Evolutionary conservation across 805 yeast genomes (phyloP), one percentile per base, ranked within the genome.

Genomic region (Ogataea allantospora): DNA sequence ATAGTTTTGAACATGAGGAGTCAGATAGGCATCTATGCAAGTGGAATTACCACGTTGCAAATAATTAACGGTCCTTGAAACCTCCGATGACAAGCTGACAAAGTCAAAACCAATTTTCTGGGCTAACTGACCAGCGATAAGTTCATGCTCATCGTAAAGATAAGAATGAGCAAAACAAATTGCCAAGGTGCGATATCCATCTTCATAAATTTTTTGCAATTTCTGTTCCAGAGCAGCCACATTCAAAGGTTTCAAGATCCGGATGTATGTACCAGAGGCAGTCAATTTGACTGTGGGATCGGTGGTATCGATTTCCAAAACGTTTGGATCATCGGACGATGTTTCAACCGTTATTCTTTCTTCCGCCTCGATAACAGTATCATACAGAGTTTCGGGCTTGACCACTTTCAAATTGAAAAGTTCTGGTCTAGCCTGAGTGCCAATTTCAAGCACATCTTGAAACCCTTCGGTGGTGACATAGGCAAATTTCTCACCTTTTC

Each of bases 21-120:
- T 66, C 16, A 68, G 42, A 38, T 68, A 67, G 4, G 73, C 71
- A 49, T 68, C 73, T 16, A 60, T 62, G 30, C 60, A 59, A 3
- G 72, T 58, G 2, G 72, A 67, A 41, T 65, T 65, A 26, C 67
- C 68, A 37, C 73, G 53, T 24, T 61, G 57, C 8, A 68, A 57
- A 35, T 56, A 56, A 31, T 61, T 65, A 37, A 68, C 54, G 21
- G 62, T 63, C 10, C 67, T 66, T 3, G 65, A 48, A 8, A 66
- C 52, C 38, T 63, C 60, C 34, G 60, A 62, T 6, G 68, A 63
- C 19, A 63, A 26, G 5, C 68, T 54, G 18, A 65, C 52, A 17
- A 53, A 25, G 51, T 44, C 40, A 29, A 50, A 57, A 1, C 91
- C 91, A 13, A 65, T 38, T 13, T 51, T 50, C 18, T 44, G 38